Evolutionary conservation across 2,329 filamentous ascomycete genomes (phyloP).

Genomic region (Trichophyton benhamiae): DNA sequence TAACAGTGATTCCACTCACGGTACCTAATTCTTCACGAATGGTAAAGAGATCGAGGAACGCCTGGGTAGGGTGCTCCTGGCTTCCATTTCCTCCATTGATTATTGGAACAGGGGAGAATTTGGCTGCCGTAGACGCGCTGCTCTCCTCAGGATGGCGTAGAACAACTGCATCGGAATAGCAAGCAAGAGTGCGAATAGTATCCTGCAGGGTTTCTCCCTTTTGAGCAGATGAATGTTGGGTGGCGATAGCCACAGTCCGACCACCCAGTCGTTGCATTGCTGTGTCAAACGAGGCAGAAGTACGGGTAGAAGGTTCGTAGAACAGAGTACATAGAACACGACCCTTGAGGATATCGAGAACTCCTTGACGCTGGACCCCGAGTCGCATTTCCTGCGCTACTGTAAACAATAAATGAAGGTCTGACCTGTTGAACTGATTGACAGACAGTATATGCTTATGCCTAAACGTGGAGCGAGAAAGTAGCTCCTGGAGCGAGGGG

Average conservation of each 20-base stretch:
- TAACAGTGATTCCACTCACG: constrained; percentile 89
- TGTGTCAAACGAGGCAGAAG: constrained; percentile 88
- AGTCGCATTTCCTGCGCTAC: constrained; percentile 96
- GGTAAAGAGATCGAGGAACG: constrained; percentile 94
- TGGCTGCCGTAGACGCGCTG: constrained; percentile 69
- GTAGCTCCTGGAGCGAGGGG: constrained; percentile 53
- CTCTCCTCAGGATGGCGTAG: constrained; percentile 78
- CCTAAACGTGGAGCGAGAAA: constrained; percentile 76
- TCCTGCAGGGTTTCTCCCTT: constrained; percentile 94
- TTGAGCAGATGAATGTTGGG: constrained; percentile 72
- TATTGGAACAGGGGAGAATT: constrained; percentile 79
- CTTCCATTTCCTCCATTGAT: constrained; percentile 97
- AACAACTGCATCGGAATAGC: constrained; percentile 92
- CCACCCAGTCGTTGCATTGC: constrained; percentile 97
- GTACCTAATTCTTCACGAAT: constrained; percentile 96
- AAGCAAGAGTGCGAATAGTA: constrained; percentile 82
- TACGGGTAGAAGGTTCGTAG: constrained; percentile 94
- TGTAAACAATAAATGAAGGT: constrained; percentile 88
- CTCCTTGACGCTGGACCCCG: constrained; percentile 82
- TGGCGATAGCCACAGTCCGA: constrained; percentile 68
- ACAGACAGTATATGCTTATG: constrained; percentile 84
- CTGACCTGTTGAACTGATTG: constrained; percentile 72
- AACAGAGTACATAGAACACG: constrained; percentile 85
- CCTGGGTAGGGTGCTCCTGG: constrained; percentile 93
- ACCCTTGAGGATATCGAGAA: constrained; percentile 74